These are phyloP conservation scores for Aspergillus leporis DNA, from an alignment of 495 filamentous ascomycete species.

Conservation along the genomic window DNA sequence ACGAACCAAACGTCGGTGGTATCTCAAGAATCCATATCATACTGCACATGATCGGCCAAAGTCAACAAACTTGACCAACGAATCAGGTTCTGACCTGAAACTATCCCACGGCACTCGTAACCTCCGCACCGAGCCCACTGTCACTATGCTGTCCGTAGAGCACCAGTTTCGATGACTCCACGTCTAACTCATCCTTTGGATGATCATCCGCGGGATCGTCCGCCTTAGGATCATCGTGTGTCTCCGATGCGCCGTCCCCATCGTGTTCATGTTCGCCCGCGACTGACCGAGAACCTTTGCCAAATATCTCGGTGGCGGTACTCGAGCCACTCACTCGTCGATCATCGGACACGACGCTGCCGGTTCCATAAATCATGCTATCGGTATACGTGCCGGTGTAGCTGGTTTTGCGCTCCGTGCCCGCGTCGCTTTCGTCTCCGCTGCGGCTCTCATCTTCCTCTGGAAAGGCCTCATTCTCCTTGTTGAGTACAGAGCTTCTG, in stretches of 20 bases:
- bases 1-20: conserved; percentile 22
- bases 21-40: conserved; percentile 23
- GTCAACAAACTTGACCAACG: conserved; percentile 1
- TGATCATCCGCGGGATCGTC: conserved; percentile 20
- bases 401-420: conserved; percentile 55
- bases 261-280: conserved; percentile 17
- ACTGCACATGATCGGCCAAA: conserved; percentile 1
- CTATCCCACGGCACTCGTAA: conserved; percentile 33
- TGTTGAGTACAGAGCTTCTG: conserved; percentile 51
- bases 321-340: conserved; percentile 54
- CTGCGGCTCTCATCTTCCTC: conserved; percentile 53
- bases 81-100: not conserved
- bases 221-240: conserved; percentile 21
- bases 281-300: conserved; percentile 17
- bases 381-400: conserved; percentile 50
- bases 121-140: conserved; percentile 46
- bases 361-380: conserved; percentile 50
- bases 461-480: conserved; percentile 61
- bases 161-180: conserved; percentile 36
- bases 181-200: conserved; percentile 24
- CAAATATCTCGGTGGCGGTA: conserved; percentile 35
- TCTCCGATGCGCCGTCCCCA: conserved; percentile 13
- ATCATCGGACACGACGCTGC: conserved; percentile 49
- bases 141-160: conserved; percentile 43
- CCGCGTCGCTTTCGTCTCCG: conserved; percentile 48